Conservation (phyloP, 306 rosid species). For the Dryas octopetala region DNA sequence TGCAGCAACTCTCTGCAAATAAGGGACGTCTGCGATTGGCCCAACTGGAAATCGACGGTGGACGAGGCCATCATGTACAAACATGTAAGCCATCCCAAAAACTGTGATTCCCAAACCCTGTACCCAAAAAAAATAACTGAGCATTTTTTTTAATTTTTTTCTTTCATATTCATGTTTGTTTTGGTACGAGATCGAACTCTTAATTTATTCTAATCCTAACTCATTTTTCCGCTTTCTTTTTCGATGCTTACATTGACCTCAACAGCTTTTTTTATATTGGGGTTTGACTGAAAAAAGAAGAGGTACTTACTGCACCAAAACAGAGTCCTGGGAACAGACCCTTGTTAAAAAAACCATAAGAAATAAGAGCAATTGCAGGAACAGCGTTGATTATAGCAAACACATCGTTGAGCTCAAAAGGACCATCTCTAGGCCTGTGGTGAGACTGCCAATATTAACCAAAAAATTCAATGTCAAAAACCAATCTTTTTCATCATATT, state of each 20-base stretch:
- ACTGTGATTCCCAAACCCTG: conserved; percentile 89
- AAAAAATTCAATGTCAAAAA: not conserved
- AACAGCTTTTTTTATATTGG: not conserved
- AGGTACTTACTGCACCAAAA: conserved; percentile 77
- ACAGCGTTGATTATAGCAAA: conserved; percentile 73
- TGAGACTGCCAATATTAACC: conserved; percentile 58
- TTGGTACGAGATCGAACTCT: too few relatives aligned
- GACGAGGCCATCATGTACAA: conserved; percentile 91
- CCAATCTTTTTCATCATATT: not conserved
- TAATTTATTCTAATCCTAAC: too few relatives aligned
- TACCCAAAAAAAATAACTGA: not conserved
- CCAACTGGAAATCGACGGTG: conserved; percentile 91
- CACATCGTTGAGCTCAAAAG: conserved; percentile 79
- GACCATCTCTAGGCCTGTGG: conserved; percentile 72
- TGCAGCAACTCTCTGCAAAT: conserved; percentile 75
- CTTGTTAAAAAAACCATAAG: conserved; percentile 60
- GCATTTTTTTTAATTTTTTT: too few relatives aligned
- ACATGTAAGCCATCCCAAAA: conserved; percentile 95
- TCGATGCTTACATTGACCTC: too few relatives aligned
- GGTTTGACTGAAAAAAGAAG: not conserved
- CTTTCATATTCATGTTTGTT: not conserved
- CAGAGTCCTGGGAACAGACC: conserved; percentile 78
- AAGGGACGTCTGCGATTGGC: conserved; percentile 85
- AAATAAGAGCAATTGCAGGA: conserved; percentile 77
- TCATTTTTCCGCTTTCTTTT: too few relatives aligned